A percentile compares a stretch with the other conserved stretches of the same genome.
Evolutionary conservation across 129 eudicot species (phyloP).

Genomic region (Flaveria sonorensis): DNA sequence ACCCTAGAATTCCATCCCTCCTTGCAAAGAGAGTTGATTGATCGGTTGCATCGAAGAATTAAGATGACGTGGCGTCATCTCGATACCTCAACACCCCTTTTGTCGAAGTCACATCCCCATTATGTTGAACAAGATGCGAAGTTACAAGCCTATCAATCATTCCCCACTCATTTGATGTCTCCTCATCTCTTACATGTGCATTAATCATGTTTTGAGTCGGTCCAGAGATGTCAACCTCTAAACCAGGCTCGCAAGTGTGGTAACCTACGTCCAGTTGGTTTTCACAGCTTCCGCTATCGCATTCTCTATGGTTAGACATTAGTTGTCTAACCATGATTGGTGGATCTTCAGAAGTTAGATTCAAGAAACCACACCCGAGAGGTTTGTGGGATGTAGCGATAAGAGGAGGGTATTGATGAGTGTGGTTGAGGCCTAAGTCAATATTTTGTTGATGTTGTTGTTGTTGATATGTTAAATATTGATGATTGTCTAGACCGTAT

Average conservation of each 20-base stretch:
- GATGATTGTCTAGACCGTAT: slow-evolving; percentile 37
- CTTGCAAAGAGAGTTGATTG: slow-evolving; percentile 62
- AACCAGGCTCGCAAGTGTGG: slow-evolving; percentile 47
- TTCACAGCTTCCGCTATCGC: slow-evolving; percentile 56
- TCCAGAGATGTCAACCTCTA: slow-evolving; percentile 47
- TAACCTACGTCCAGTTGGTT: slow-evolving; percentile 38
- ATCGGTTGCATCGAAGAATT: slow-evolving; percentile 49
- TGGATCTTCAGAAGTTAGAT: slow-evolving; percentile 38
- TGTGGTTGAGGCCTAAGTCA: slow-evolving; percentile 58
- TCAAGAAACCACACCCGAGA: slow-evolving; percentile 33
- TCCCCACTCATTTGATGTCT: slow-evolving; percentile 58
- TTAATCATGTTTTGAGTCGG: slow-evolving; percentile 27
- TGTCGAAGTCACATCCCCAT: slow-evolving; percentile 29
- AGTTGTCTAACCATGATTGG: slow-evolving; percentile 55
- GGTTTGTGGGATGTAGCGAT: slow-evolving; percentile 45
- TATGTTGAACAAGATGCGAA: slow-evolving; percentile 32
- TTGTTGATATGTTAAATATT: slow-evolving; percentile 46
- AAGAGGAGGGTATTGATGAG: slow-evolving; percentile 49
- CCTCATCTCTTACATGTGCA: slow-evolving; percentile 23
- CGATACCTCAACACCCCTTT: slow-evolving; percentile 41
- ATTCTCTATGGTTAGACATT: slow-evolving; percentile 61
- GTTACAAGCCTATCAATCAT: slow-evolving; percentile 52
- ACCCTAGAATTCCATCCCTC: slow-evolving; percentile 80
- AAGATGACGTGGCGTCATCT: slow-evolving; percentile 39
- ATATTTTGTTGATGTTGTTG: slow-evolving; percentile 45